phyloP scores from a whole-genome alignment of 345 rosid genomes.

The Gossypium ekmanianum region DNA sequence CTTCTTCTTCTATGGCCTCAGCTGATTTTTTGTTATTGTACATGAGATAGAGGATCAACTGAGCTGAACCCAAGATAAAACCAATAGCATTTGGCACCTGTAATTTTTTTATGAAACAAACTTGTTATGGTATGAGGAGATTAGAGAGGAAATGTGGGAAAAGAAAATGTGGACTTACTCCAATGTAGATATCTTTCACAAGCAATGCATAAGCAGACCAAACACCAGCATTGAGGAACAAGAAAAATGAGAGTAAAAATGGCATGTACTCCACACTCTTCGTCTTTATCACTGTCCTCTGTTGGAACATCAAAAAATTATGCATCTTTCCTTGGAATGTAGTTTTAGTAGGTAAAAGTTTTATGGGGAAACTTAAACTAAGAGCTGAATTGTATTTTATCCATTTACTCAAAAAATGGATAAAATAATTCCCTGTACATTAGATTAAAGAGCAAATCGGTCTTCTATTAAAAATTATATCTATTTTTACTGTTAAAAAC shows the following conservation, averaged over 20 bases:
- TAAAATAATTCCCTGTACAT: too few relatives aligned
- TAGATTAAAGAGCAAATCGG: too few relatives aligned
- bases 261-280: slow-evolving; percentile 45
- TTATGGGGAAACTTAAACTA: too few relatives aligned
- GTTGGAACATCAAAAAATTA: not conserved
- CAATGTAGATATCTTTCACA: slow-evolving; percentile 35
- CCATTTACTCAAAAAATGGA: fast-evolving
- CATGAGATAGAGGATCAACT: slow-evolving; percentile 39
- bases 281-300: slow-evolving; percentile 34
- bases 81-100: slow-evolving; percentile 56
- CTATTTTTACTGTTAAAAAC: too few relatives aligned
- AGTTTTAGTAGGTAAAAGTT: too few relatives aligned
- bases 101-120: not conserved
- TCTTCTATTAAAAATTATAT: too few relatives aligned
- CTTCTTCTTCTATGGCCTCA: slow-evolving; percentile 27
- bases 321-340: not conserved
- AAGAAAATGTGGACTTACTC: slow-evolving; percentile 29
- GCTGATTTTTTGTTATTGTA: slow-evolving; percentile 36
- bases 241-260: slow-evolving; percentile 37
- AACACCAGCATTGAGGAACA: slow-evolving; percentile 29
- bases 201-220: slow-evolving; percentile 33
- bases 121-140: not conserved
- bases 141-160: not conserved
- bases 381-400: too few relatives aligned
- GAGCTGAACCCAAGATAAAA: slow-evolving; percentile 45